Percentiles rank a stretch among this genome's conserved stretches.
phyloP scores from a whole-genome alignment of 805 yeast species.

The Komagataella pastoris region DNA sequence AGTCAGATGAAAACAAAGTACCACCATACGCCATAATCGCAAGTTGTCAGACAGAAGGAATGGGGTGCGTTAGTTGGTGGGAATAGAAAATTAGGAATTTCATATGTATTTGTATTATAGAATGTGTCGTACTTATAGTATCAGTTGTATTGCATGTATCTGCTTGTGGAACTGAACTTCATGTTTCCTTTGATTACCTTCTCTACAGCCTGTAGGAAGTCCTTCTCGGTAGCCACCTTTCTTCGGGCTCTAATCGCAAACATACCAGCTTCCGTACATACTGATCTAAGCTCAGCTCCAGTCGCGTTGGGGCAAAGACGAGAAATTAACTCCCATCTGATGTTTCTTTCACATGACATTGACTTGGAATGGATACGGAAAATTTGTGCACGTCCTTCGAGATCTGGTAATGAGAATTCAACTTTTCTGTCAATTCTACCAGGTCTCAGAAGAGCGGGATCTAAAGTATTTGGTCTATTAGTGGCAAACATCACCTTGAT shows the following conservation, averaged over 20 bases:
- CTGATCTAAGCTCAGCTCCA: slow-evolving; percentile 97
- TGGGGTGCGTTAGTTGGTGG: slow-evolving; percentile 98
- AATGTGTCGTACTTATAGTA: slow-evolving; percentile 1
- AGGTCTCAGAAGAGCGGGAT: slow-evolving; percentile 95
- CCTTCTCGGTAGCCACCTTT: slow-evolving; percentile 97
- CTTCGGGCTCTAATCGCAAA: slow-evolving; percentile 97
- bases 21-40: slow-evolving; percentile 83
- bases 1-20: slow-evolving; percentile 22
- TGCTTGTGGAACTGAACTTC: slow-evolving; percentile 93
- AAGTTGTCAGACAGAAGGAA: slow-evolving; percentile 90
- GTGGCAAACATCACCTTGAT: slow-evolving; percentile 99
- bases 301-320: slow-evolving; percentile 96
- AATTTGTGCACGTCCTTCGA: slow-evolving; percentile 96
- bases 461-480: slow-evolving; percentile 94
- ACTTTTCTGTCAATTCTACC: slow-evolving; percentile 99
- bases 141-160: slow-evolving; percentile 96
- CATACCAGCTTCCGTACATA: slow-evolving; percentile 99
- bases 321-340: slow-evolving; percentile 97
- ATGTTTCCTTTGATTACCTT: slow-evolving; percentile 97
- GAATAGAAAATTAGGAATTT: slow-evolving; percentile 24
- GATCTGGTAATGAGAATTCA: slow-evolving; percentile 90
- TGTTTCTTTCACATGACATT: slow-evolving; percentile 95
- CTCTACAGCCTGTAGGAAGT: slow-evolving; percentile 93
- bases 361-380: slow-evolving; percentile 95
- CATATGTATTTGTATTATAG: not conserved